Evolutionary conservation across 352 stramenopile genomes (phyloP).

Genomic region (Pythium aristosporum): DNA sequence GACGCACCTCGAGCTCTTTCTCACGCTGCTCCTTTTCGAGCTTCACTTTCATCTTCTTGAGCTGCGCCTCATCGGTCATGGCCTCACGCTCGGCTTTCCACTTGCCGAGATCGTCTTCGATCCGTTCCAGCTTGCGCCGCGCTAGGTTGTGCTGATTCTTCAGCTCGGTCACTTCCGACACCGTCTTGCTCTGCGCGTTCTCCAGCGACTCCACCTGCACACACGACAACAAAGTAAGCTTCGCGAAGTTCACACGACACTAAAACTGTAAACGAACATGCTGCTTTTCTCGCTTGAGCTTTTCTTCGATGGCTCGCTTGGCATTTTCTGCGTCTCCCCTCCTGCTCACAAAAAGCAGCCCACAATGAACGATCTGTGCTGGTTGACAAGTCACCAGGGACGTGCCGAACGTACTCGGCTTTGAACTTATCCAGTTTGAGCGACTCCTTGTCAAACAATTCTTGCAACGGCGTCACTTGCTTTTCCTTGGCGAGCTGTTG

Average conservation of each 20-base stretch:
- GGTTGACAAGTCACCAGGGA: not conserved
- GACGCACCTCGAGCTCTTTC: constrained; percentile 70
- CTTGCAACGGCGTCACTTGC: constrained; percentile 58
- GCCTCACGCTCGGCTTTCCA: constrained; percentile 53
- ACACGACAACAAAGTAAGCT: not conserved
- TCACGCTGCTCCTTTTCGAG: constrained; percentile 64
- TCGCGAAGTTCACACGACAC: no score
- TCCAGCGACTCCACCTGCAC: constrained; percentile 69
- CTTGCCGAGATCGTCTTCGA: constrained; percentile 66
- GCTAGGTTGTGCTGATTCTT: constrained; percentile 70
- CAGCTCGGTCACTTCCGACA: constrained; percentile 67
- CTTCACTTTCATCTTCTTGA: constrained; percentile 63
- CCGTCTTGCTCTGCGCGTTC: constrained; percentile 60
- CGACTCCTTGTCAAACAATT: constrained; percentile 66
- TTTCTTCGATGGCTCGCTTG: constrained; percentile 58
- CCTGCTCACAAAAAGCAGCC: constrained; percentile 24
- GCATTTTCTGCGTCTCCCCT: constrained; percentile 47
- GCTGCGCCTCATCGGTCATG: constrained; percentile 47
- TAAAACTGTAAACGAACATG: constrained; percentile 20
- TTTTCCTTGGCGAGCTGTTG: constrained; percentile 63
- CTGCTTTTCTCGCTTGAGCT: constrained; percentile 66
- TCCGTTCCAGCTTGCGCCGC: constrained; percentile 60
- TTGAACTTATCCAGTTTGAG: constrained; percentile 65
- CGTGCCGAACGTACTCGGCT: constrained; percentile 38
- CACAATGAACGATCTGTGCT: not conserved